Evolutionary conservation across 805 yeast species (phyloP), one percentile per base, ranked within the genome.

Genomic region (Suhomyces faveliae): DNA sequence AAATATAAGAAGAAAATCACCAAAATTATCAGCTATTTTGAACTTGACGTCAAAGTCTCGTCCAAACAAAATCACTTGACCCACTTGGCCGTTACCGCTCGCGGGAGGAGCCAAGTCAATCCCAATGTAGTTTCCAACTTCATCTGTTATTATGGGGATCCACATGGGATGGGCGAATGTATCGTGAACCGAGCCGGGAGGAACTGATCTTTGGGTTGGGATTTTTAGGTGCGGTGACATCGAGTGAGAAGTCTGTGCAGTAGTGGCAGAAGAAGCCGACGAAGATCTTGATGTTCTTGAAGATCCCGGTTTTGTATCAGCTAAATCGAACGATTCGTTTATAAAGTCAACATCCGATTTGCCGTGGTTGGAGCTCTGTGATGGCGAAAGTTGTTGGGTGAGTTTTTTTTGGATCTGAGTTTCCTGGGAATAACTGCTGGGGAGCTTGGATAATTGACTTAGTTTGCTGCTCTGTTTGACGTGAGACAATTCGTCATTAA

Each of bases 11-110:
- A 92, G 68, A 64, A 94, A 94, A 59, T 87, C 94, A 13, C 96
- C 96, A 85, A 96, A 92, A 47, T 85, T 86, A 43, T 82, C 80
- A 19, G 97, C 95, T 44, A 94, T 74, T 38, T 86, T 90, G 67
- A 79, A 90, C 64, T 92, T 92, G 30, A 85, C 81, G 70, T 92
- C 98, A 62, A 84, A 92, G 54, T 92, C 98, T 61, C 97, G 83
- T 35, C 99, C 99, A 67, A 89, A 92, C 48, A 91, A 62, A 50
- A 92, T 92, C 19, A 94, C 86, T 70, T 92, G 99, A 25, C 98
- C 99, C 78, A 85, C 81, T 48, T 73, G 77, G 1, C 72, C 73
- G 0, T 49, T 37, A 38, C 96, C 96, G 19, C 70, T 69, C 1
- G 94, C 92, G 2, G 88, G 84, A 0, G 73, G 71, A 10, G 73